A percentile compares a stretch with the other conserved stretches of the same genome.
Evolutionary conservation across 1,284 basidiomycete genomes (phyloP).

Genomic region (Ceratorhiza oryzae-sativae): DNA sequence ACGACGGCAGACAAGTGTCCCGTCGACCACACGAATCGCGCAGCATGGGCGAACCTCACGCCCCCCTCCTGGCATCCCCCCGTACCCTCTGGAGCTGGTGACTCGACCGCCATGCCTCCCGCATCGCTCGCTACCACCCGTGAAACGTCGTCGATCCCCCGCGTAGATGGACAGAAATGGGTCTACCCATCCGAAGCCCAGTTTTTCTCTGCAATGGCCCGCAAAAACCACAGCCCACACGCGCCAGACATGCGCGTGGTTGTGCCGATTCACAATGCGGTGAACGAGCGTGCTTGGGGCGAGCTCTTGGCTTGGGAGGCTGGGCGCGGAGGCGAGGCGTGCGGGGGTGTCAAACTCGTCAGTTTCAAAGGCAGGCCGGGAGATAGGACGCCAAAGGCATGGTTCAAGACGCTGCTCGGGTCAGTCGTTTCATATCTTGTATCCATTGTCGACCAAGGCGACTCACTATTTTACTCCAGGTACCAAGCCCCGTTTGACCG

Average conservation of each 20-base stretch:
- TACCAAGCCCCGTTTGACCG: constrained; percentile 95
- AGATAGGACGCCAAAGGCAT: constrained; percentile 81
- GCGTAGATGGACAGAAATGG: constrained; percentile 71
- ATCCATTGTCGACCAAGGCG: background rate
- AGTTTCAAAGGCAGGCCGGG: constrained; percentile 84
- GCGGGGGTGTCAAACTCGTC: constrained; percentile 84
- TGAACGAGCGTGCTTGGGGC: constrained; percentile 96
- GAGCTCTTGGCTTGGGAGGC: constrained; percentile 92
- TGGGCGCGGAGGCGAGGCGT: constrained; percentile 76
- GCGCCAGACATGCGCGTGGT: constrained; percentile 91
- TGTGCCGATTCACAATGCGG: constrained; percentile 98
- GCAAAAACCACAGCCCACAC: constrained; percentile 88
- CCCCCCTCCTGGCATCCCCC: constrained; percentile 49
- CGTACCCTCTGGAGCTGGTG: constrained; percentile 44
- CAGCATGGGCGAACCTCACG: constrained; percentile 61
- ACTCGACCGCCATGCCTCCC: constrained; percentile 32
- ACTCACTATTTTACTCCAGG: constrained; percentile 53
- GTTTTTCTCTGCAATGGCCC: constrained; percentile 94
- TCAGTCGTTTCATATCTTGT: constrained; percentile 55
- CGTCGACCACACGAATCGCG: constrained; percentile 62
- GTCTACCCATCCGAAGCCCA: constrained; percentile 98
- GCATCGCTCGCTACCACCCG: constrained; percentile 66
- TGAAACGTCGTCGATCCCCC: constrained; percentile 89
- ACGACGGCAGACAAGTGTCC: constrained; percentile 66
- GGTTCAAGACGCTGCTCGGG: constrained; percentile 86